These are phyloP conservation scores for Zanthoxylum bungeanum DNA, from an alignment of 345 rosid species.

Conservation along the genomic window DNA sequence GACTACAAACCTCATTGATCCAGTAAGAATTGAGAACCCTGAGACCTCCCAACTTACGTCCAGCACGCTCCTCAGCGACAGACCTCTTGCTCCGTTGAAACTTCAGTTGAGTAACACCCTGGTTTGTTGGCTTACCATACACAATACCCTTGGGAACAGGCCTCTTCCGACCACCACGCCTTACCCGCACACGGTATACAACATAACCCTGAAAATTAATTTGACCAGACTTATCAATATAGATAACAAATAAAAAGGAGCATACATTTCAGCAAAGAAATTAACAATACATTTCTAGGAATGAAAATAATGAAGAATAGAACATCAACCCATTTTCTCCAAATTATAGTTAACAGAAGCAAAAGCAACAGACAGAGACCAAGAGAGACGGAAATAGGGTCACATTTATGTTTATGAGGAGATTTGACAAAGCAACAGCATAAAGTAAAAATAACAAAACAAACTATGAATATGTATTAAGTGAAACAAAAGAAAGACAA, in stretches of 20 bases:
- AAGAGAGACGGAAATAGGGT: not conserved
- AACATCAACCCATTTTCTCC: not conserved
- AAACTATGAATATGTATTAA: not conserved
- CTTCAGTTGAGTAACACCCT: slow-evolving; percentile 96
- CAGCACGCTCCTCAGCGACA: slow-evolving; percentile 99
- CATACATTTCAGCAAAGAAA: not conserved
- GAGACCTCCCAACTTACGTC: slow-evolving; percentile 85
- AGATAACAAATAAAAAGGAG: too few species aligned
- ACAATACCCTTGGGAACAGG: slow-evolving; percentile 97
- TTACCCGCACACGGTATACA: slow-evolving; percentile 76
- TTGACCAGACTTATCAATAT: not conserved
- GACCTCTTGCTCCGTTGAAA: slow-evolving; percentile 97
- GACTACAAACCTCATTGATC: slow-evolving; percentile 72
- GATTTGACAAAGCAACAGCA: not conserved
- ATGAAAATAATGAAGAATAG: not conserved
- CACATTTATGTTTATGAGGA: too few species aligned
- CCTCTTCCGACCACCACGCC: slow-evolving; percentile 98
- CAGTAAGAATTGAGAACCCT: slow-evolving; percentile 94
- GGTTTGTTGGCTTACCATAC: slow-evolving; percentile 86
- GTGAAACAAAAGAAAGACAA: not conserved
- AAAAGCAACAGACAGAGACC: not conserved
- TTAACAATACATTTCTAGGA: not conserved
- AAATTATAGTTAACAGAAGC: not conserved
- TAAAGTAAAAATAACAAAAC: not conserved
- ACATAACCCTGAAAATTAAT: slow-evolving; percentile 64